phyloP scores from a whole-genome alignment of 2,329 filamentous ascomycete genomes.

The Lachnellula willkommii region DNA sequence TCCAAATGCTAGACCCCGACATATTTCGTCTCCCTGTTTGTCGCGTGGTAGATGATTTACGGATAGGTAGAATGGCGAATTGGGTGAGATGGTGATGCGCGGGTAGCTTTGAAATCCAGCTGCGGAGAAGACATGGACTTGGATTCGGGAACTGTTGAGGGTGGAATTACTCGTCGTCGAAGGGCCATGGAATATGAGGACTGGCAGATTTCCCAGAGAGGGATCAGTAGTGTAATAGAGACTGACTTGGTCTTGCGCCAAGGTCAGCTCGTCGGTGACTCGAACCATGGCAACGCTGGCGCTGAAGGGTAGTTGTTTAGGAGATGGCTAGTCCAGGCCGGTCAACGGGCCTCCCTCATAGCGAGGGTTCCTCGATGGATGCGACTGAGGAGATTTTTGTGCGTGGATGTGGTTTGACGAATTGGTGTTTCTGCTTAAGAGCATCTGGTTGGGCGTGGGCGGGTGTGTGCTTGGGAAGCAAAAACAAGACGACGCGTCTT shows the following conservation, averaged over 20 bases:
- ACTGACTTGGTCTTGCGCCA: constrained; percentile 74
- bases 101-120: constrained; percentile 87
- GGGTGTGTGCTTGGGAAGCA: not conserved
- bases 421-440: not conserved
- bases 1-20: constrained; percentile 84
- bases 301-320: not conserved
- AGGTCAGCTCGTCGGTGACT: constrained; percentile 68
- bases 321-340: constrained; percentile 19
- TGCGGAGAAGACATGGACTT: constrained; percentile 85
- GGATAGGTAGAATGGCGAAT: constrained; percentile 82
- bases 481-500: constrained; percentile 11
- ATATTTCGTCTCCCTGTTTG: constrained; percentile 91
- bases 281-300: constrained; percentile 64
- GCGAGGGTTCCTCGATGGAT: constrained; percentile 10
- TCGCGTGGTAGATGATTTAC: constrained; percentile 88
- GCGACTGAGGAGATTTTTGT: constrained; percentile 10
- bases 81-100: constrained; percentile 87
- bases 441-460: constrained; percentile 16
- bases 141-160: constrained; percentile 85
- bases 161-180: constrained; percentile 85
- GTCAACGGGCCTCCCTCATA: constrained; percentile 27
- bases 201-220: constrained; percentile 70
- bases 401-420: constrained; percentile 6
- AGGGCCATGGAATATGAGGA: constrained; percentile 88
- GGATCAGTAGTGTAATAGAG: constrained; percentile 89